Evolutionary conservation across 495 filamentous ascomycete species (phyloP).

Genomic region (Aspergillus bridgeri): DNA sequence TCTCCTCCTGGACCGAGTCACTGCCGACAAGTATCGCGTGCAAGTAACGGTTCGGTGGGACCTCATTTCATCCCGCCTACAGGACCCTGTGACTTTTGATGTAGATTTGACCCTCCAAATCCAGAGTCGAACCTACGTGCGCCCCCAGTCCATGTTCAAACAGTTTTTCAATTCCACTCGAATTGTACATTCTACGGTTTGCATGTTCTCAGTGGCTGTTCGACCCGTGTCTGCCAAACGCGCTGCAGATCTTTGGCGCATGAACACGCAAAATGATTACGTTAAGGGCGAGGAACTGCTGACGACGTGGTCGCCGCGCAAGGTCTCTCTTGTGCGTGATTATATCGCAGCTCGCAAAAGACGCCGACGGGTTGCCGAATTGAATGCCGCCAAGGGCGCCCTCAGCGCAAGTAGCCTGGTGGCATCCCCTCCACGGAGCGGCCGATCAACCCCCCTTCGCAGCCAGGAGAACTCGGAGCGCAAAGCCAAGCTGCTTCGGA

Average conservation of each 20-base stretch:
- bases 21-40: slow-evolving; percentile 85
- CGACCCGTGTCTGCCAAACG: slow-evolving; percentile 85
- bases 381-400: slow-evolving; percentile 72
- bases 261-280: slow-evolving; percentile 91
- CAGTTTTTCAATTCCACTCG: slow-evolving; percentile 80
- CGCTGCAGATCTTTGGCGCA: slow-evolving; percentile 90
- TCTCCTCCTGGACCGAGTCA: slow-evolving; percentile 81
- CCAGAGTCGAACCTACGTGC: slow-evolving; percentile 76
- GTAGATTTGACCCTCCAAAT: slow-evolving; percentile 78
- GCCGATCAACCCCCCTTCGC: slow-evolving; percentile 38
- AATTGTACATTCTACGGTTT: slow-evolving; percentile 80
- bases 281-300: slow-evolving; percentile 92
- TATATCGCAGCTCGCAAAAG: slow-evolving; percentile 70
- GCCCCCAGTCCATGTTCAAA: slow-evolving; percentile 80
- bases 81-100: slow-evolving; percentile 79
- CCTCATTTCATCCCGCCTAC: slow-evolving; percentile 71
- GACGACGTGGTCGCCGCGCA: slow-evolving; percentile 78
- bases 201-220: slow-evolving; percentile 80
- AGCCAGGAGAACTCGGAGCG: slow-evolving; percentile 50
- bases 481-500: slow-evolving; percentile 59
- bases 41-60: slow-evolving; percentile 85
- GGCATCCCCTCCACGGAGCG: slow-evolving; percentile 34
- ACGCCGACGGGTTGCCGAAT: slow-evolving; percentile 66
- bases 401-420: slow-evolving; percentile 48
- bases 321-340: slow-evolving; percentile 82